These are phyloP conservation scores for Aureobasidium sp. DNA, from an alignment of 2,329 filamentous ascomycete genomes.

Conservation along the genomic window DNA sequence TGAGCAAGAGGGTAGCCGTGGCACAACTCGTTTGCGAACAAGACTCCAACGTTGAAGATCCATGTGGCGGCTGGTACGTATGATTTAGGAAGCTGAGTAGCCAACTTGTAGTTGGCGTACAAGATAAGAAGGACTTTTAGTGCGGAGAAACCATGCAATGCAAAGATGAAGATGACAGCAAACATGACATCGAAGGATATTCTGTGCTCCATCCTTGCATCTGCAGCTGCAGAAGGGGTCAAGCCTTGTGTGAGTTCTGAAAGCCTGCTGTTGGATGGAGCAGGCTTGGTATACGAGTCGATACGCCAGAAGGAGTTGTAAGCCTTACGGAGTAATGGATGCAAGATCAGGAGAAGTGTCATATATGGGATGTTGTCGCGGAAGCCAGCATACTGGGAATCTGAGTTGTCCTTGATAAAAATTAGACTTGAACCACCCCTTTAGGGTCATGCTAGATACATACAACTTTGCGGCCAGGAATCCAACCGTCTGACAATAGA, in stretches of 20 bases:
- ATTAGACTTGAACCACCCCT: not conserved
- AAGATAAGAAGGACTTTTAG: conserved; percentile 76
- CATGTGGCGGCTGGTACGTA: conserved; percentile 72
- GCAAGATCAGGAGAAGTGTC: conserved; percentile 60
- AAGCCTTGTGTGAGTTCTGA: conserved; percentile 32
- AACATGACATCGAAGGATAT: conserved; percentile 77
- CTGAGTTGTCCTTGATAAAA: conserved; percentile 65
- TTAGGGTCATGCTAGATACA: conserved; percentile 13
- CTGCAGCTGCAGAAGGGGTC: conserved; percentile 41
- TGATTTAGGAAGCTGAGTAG: conserved; percentile 58
- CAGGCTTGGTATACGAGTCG: conserved; percentile 35
- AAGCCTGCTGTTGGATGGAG: conserved; percentile 24
- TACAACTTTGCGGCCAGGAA: conserved; percentile 83
- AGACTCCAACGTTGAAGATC: conserved; percentile 74
- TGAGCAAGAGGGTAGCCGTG: conserved; percentile 65
- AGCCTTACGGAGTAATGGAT: conserved; percentile 65
- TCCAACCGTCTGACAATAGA: conserved; percentile 74
- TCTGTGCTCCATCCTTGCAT: conserved; percentile 52
- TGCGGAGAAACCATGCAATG: conserved; percentile 76
- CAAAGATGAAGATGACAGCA: conserved; percentile 66
- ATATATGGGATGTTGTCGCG: conserved; percentile 80
- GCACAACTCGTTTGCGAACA: conserved; percentile 85
- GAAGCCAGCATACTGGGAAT: conserved; percentile 79
- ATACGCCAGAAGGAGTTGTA: conserved; percentile 52
- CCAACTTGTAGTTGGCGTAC: conserved; percentile 71